These are phyloP conservation scores for Eimeria tenella DNA, from an alignment of 169 alveolate species.

Conservation along the genomic window DNA sequence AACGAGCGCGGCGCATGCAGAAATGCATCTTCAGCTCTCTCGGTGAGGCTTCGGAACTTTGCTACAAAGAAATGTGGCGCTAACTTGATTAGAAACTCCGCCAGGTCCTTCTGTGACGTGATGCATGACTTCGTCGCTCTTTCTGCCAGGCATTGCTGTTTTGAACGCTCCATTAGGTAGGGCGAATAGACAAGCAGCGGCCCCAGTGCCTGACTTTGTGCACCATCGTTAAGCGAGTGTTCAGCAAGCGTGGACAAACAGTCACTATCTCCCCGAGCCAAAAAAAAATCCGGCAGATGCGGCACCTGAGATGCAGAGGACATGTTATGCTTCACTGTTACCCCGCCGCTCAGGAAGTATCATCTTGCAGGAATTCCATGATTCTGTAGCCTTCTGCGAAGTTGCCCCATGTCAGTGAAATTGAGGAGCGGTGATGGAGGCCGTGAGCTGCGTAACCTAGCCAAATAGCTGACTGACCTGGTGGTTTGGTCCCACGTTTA, in stretches of 20 bases:
- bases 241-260: slow-evolving; percentile 52
- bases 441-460: no score
- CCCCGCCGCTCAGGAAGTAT: no score
- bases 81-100: slow-evolving; percentile 65
- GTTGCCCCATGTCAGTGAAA: no score
- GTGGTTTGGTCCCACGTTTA: slow-evolving; percentile 60
- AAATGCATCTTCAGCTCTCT: no score
- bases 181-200: slow-evolving; percentile 69
- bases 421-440: no score
- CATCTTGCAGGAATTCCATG: no score
- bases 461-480: slow-evolving; percentile 21
- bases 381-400: no score
- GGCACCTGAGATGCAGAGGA: slow-evolving; percentile 47
- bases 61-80: neutral
- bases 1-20: no score
- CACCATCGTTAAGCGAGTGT: slow-evolving; percentile 53
- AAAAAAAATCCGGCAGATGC: slow-evolving; percentile 68
- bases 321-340: no score
- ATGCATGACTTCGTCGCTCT: slow-evolving; percentile 56
- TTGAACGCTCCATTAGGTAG: slow-evolving; percentile 66
- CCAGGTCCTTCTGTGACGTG: slow-evolving; percentile 66
- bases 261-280: slow-evolving; percentile 68
- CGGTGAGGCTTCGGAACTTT: no score
- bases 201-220: slow-evolving; percentile 73
- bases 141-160: slow-evolving; percentile 62